Evolutionary conservation across 1,139 yeast genomes (phyloP).

Genomic region (Candida tetrigidarum): DNA sequence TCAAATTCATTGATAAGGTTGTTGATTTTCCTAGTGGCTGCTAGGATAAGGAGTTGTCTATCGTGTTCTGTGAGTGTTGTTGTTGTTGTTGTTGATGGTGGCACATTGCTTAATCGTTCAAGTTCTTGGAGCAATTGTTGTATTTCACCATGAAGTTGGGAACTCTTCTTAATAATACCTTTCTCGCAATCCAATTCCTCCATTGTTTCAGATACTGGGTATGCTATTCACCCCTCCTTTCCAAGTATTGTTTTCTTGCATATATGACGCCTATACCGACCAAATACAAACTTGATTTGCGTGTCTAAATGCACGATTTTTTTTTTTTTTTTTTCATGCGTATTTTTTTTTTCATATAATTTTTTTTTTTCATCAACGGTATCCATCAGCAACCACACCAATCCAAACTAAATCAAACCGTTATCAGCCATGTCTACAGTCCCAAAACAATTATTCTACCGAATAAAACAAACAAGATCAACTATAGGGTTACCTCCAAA

Average conservation of each 20-base stretch:
- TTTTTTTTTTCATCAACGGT: not conserved
- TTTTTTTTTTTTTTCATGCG: not conserved
- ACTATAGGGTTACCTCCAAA: slow-evolving; percentile 83
- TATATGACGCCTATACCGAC: too few relatives aligned
- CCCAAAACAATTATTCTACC: slow-evolving; percentile 39
- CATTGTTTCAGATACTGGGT: slow-evolving; percentile 17
- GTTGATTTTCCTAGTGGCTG: slow-evolving; percentile 11
- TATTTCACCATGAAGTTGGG: slow-evolving; percentile 22
- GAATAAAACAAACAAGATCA: slow-evolving; percentile 79
- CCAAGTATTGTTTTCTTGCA: too few relatives aligned
- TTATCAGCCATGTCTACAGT: not conserved
- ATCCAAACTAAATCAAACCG: not conserved
- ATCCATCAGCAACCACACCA: not conserved
- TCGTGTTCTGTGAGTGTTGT: not conserved
- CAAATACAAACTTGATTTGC: not conserved
- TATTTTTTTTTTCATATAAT: not conserved
- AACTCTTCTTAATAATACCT: slow-evolving; percentile 22
- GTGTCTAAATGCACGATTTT: slow-evolving; percentile 1
- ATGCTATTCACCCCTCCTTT: not conserved
- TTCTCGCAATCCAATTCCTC: slow-evolving; percentile 24
- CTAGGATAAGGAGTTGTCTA: slow-evolving; percentile 1
- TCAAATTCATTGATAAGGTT: slow-evolving; percentile 50
- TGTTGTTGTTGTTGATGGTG: too few relatives aligned
- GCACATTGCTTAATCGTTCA: not conserved
- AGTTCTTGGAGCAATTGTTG: slow-evolving; percentile 2